Conservation (phyloP, 495 filamentous ascomycete genomes). For the Coniosporium apollinis region DNA sequence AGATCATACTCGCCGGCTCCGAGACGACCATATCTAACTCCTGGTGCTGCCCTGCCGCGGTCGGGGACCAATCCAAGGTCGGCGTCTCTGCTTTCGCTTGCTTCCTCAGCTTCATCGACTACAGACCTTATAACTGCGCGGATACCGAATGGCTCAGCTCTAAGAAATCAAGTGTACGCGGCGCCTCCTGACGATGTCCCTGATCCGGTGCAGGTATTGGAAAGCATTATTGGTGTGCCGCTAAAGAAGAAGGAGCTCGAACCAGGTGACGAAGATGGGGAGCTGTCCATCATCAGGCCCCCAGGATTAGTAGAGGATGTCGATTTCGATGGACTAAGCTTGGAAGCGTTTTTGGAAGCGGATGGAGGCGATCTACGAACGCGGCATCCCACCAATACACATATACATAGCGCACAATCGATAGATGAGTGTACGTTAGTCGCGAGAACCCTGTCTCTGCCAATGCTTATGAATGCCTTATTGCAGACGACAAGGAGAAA, state of each 20-base stretch:
- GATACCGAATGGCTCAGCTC: conserved; percentile 45
- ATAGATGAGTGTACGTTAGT: conserved; percentile 53
- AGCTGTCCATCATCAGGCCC: conserved; percentile 19
- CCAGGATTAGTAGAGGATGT: conserved; percentile 41
- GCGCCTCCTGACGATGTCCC: conserved; percentile 35
- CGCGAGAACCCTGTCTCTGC: conserved; percentile 11
- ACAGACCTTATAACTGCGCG: conserved; percentile 47
- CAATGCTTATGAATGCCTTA: conserved; percentile 11
- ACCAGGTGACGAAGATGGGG: conserved; percentile 17
- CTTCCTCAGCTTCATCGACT: conserved; percentile 52
- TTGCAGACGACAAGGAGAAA: conserved; percentile 62
- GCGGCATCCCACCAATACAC: conserved; percentile 21
- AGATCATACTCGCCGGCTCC: conserved; percentile 56
- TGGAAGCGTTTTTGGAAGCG: conserved; percentile 48
- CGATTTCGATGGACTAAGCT: conserved; percentile 58
- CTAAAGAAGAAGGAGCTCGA: conserved; percentile 11
- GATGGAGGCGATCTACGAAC: conserved; percentile 28
- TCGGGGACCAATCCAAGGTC: conserved; percentile 43
- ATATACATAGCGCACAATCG: conserved; percentile 46
- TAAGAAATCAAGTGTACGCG: conserved; percentile 38
- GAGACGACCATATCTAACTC: conserved; percentile 41
- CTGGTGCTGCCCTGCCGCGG: conserved; percentile 36
- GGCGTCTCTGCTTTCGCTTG: conserved; percentile 51
- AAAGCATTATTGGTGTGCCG: conserved; percentile 45
- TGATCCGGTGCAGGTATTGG: conserved; percentile 60